These are phyloP conservation scores for Oxyria digyna DNA, from an alignment of 148 eudicot species.

Conservation along the genomic window DNA sequence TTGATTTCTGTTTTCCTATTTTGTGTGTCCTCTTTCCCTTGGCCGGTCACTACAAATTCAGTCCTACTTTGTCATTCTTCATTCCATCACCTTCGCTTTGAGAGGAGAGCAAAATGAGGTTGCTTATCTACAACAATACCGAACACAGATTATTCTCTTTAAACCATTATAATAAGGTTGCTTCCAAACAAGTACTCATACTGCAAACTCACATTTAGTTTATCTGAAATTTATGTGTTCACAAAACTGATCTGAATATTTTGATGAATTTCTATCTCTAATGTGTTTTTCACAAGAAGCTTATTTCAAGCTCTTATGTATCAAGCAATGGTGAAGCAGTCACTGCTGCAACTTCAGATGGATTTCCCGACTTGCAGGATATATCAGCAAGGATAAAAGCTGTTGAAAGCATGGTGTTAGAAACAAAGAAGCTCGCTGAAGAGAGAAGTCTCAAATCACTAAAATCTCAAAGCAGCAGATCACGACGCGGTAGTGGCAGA, in stretches of 20 bases:
- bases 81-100: too few relatives aligned
- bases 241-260: background rate
- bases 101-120: too few relatives aligned
- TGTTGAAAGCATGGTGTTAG: slow-evolving; percentile 40
- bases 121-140: too few relatives aligned
- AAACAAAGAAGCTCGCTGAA: slow-evolving; percentile 33
- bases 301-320: slow-evolving; percentile 15
- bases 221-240: background rate
- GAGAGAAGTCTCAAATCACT: slow-evolving; percentile 15
- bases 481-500: slow-evolving; percentile 24
- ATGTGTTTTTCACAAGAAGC: slow-evolving; percentile 29
- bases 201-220: background rate
- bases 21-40: too few relatives aligned
- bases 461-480: slow-evolving; percentile 40
- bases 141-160: too few relatives aligned
- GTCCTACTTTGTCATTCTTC: too few relatives aligned
- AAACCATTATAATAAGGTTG: too few relatives aligned
- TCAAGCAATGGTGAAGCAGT: slow-evolving; percentile 13
- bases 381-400: slow-evolving; percentile 46
- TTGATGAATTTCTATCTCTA: background rate
- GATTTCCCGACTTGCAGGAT: slow-evolving; percentile 33
- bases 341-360: slow-evolving; percentile 6
- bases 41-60: too few relatives aligned
- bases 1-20: too few relatives aligned
- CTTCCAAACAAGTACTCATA: too few relatives aligned